phyloP scores from a whole-genome alignment of 2,329 filamentous ascomycete species.

The Clonostachys sp. region DNA sequence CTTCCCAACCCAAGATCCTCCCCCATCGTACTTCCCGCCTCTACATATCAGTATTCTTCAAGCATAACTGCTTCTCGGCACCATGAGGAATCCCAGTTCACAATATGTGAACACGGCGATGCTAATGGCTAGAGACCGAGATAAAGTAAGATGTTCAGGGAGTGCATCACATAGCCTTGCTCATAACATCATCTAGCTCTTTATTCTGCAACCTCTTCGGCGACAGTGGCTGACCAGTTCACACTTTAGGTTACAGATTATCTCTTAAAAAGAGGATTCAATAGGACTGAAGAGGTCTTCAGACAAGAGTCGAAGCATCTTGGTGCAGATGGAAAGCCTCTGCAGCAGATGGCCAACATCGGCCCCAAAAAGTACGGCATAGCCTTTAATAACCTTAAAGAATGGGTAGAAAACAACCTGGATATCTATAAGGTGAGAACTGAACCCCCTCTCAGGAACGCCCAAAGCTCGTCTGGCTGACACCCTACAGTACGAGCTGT shows the following conservation, averaged over 20 bases:
- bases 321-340: slow-evolving; percentile 74
- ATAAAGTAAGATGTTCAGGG: too few species aligned
- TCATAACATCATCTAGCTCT: neutral
- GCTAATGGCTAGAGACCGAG: too few species aligned
- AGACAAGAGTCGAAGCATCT: slow-evolving; percentile 84
- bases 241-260: slow-evolving; percentile 75
- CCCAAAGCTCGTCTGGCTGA: slow-evolving; percentile 6
- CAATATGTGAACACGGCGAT: too few species aligned
- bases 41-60: too few species aligned
- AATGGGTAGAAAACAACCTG: slow-evolving; percentile 87
- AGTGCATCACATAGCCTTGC: neutral
- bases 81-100: too few species aligned
- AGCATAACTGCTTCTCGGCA: too few species aligned
- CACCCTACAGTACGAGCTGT: slow-evolving; percentile 68
- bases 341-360: slow-evolving; percentile 62
- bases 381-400: slow-evolving; percentile 68
- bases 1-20: too few species aligned
- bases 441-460: neutral
- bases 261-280: slow-evolving; percentile 91
- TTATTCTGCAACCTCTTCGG: neutral
- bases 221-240: neutral
- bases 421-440: slow-evolving; percentile 81
- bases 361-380: slow-evolving; percentile 74
- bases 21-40: too few species aligned
- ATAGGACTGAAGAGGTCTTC: slow-evolving; percentile 85